These are phyloP conservation scores for Cutaneotrichosporon spelunceum DNA, from an alignment of 1,284 basidiomycete genomes.

Conservation along the genomic window DNA sequence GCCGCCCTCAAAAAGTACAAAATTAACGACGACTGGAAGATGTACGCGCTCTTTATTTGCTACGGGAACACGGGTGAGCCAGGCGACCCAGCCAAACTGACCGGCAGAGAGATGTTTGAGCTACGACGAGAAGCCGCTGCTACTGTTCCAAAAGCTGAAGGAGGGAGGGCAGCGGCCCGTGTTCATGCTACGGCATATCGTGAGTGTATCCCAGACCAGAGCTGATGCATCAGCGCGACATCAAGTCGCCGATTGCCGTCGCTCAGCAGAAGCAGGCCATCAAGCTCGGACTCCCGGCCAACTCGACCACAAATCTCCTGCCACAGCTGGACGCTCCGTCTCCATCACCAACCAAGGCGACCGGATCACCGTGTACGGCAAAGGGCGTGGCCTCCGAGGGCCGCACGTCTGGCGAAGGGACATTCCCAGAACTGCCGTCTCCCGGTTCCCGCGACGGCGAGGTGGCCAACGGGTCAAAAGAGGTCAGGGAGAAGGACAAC, in stretches of 20 bases:
- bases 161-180: slow-evolving; percentile 96
- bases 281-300: slow-evolving; percentile 41
- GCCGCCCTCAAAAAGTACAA: slow-evolving; percentile 98
- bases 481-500: background rate
- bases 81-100: background rate
- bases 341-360: slow-evolving; percentile 37
- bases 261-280: slow-evolving; percentile 86
- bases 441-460: slow-evolving; percentile 38
- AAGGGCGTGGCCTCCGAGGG: slow-evolving; percentile 12
- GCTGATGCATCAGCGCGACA: slow-evolving; percentile 91
- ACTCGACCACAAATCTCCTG: slow-evolving; percentile 30
- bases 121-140: slow-evolving; percentile 95
- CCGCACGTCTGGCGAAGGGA: slow-evolving; percentile 33
- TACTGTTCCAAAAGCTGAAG: slow-evolving; percentile 95
- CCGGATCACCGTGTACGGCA: background rate
- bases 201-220: slow-evolving; percentile 84
- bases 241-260: slow-evolving; percentile 91
- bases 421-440: slow-evolving; percentile 46
- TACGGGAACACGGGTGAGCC: slow-evolving; percentile 79
- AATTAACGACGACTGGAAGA: slow-evolving; percentile 98
- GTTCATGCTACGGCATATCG: slow-evolving; percentile 96
- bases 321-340: slow-evolving; percentile 38
- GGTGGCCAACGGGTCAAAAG: slow-evolving; percentile 6
- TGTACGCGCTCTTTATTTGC: slow-evolving; percentile 98
- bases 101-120: slow-evolving; percentile 82